Conservation (phyloP, 768 basidiomycete species). For the Boletus patriciae region DNA sequence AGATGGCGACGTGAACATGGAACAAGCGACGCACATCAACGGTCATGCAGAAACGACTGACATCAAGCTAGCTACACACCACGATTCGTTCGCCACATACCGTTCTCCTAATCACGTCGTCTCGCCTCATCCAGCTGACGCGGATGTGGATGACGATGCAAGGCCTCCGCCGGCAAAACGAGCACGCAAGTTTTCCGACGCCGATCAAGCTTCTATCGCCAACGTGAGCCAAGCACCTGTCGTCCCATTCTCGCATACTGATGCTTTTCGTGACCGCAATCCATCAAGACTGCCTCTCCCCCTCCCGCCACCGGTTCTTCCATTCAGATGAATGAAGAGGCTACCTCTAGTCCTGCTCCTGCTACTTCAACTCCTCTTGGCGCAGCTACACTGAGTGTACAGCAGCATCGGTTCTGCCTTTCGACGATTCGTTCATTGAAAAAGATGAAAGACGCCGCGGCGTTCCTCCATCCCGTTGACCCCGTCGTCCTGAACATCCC, state of each 20-base stretch:
- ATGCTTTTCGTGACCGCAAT: slow-evolving; percentile 34
- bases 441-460: slow-evolving; percentile 77
- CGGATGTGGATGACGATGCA: slow-evolving; percentile 46
- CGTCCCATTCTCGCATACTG: slow-evolving; percentile 53
- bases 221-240: slow-evolving; percentile 62
- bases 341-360: slow-evolving; percentile 16
- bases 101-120: slow-evolving; percentile 34
- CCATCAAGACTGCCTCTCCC: slow-evolving; percentile 67
- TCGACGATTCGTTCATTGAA: slow-evolving; percentile 80
- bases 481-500: slow-evolving; percentile 79
- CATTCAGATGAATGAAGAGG: slow-evolving; percentile 32
- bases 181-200: slow-evolving; percentile 72
- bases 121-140: slow-evolving; percentile 30
- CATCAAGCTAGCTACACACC: slow-evolving; percentile 21
- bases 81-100: slow-evolving; percentile 35
- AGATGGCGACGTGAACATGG: slow-evolving; percentile 36
- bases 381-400: slow-evolving; percentile 50
- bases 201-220: slow-evolving; percentile 68
- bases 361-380: slow-evolving; percentile 7
- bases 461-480: slow-evolving; percentile 90
- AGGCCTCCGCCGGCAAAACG: slow-evolving; percentile 83
- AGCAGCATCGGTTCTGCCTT: slow-evolving; percentile 78
- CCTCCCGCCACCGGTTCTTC: slow-evolving; percentile 57
- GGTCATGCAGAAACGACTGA: slow-evolving; percentile 19
- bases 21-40: slow-evolving; percentile 23